Base-by-base conservation (phyloP, 2,329 filamentous ascomycete genomes). In the Arthrinium puccinioides region DNA sequence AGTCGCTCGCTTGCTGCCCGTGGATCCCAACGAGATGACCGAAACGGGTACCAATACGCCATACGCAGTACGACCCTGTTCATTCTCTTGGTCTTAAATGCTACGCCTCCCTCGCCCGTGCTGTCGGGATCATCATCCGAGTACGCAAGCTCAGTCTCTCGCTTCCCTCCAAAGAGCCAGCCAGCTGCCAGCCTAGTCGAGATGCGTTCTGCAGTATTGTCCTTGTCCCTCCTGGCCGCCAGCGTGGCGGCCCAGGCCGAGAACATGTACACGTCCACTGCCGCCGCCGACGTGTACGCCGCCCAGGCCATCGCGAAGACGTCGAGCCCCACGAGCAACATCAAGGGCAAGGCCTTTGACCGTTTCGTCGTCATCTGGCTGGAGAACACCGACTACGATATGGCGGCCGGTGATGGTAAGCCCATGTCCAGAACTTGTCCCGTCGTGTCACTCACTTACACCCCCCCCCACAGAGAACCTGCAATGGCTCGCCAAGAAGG, bases 361-460 rank as follows among this genome's bases (percentile, higher is more conserved):
- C 77, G 84, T 13, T 74, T 85, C 43, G 77, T 78, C 38, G 74
- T 79, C 40, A 78, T 89, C 57, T 89, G 82, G 79, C 70, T 87
- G 32, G 85, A 89, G 64, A 89, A 89, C 56, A 84, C 79, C 33
- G 71, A 80, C 58, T 88, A 74, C 46, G 70, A 76, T 36, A 73
- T 79, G 51, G 77, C 83, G 2, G 64, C 66, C 25, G 72, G 69
- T 13, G 82, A 88, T 55, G 69, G 72, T 76, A 52, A 52, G 72
- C 49, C 56, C 37, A 36, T 45, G 6, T 53, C 15, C 9, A 4
- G 15, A 16, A 16, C 18, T 9, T 14, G 1, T 9, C 6, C n/a
- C 7, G 8, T 13, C 6, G 13, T 18, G 9, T 4, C 11, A n/a
- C 14, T 14, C 10, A 20, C 16, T 35, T 11, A 24, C 43, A 54